Base-by-base conservation (phyloP, 2,329 filamentous ascomycete species). In the Talaromyces amestolkiae region DNA sequence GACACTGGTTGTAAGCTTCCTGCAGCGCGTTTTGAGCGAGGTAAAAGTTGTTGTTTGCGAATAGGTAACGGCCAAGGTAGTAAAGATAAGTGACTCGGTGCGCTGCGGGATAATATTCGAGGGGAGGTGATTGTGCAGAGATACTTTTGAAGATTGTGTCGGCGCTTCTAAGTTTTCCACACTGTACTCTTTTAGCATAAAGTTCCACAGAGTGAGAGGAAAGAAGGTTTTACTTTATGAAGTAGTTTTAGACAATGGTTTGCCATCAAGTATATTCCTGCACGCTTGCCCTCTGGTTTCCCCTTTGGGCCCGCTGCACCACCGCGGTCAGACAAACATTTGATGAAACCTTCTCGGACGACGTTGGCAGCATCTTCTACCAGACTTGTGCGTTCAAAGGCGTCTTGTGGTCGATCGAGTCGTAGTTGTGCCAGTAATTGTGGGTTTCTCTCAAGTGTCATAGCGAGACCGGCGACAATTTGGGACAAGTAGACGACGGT, bases 41-140 rank as follows among this genome's bases (percentile, higher is more conserved):
- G 68, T 86, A 87, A 77, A 92, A 97, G 74, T 96, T 89, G 70
- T 88, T 90, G 76, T 92, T 93, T 68, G 91, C 88, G 75, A 96
- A 92, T 73, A 93, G 88, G 78, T 94, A 97, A 66, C 93, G 89
- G 19, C 94, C 94, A 6, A 98, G 88, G 75, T 97, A 97, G 80
- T 97, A 97, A 15, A 98, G 88, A 72, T 93, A 98, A 3, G 93
- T 96, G 60, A 97, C 92, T 58, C 93, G 87, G 75, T 98, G 91
- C 6, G 90, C 86, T 24, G 91, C 92, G 2, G 93, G 92, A 73
- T 96, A 98, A 61, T 91, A 86, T 1, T 86, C 84, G 13, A 98
- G 80, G 0, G 92, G 91, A 0, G 93, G 93, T 0, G 91, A 93
- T 69, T 91, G 90, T 65, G 91, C 89, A 59, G 88, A 89, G 69